phyloP scores from a whole-genome alignment of 2,329 filamentous ascomycete genomes.

The Trichoderma atrobrunneum region DNA sequence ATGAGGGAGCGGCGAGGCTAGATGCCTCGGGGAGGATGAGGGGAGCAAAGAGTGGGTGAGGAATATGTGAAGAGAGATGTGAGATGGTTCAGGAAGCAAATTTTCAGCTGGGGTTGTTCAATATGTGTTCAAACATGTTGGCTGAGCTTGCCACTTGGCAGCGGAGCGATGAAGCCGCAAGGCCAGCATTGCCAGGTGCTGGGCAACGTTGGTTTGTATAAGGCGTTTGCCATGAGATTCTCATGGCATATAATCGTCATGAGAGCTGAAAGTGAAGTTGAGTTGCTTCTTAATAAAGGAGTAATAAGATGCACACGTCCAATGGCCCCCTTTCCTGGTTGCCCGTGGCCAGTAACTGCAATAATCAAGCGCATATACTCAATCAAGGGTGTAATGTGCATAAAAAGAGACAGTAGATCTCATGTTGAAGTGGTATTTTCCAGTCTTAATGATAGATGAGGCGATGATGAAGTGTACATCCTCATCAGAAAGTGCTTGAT shows the following conservation, averaged over 20 bases:
- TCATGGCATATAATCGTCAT: not conserved
- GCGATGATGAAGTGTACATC: not conserved
- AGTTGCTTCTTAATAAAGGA: not conserved
- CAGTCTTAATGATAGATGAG: too few relatives aligned
- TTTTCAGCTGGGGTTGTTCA: not conserved
- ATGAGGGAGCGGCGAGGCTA: not conserved
- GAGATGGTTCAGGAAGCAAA: not conserved
- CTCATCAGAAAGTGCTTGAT: not conserved
- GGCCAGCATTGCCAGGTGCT: not conserved
- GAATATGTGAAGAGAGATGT: not conserved
- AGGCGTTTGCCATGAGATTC: not conserved
- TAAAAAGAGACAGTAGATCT: not conserved
- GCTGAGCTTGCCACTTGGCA: conserved; percentile 5
- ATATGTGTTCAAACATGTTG: not conserved
- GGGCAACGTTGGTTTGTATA: not conserved
- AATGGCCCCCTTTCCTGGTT: not conserved
- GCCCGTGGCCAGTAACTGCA: not conserved
- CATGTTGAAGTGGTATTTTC: not conserved
- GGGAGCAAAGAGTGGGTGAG: not conserved
- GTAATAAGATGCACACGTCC: too few relatives aligned
- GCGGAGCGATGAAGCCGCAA: not conserved
- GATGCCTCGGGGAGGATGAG: not conserved
- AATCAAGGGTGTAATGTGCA: not conserved
- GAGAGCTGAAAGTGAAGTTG: not conserved
- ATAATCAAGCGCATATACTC: not conserved